Evolutionary conservation across 352 stramenopile species (phyloP).

Genomic region (Phytopythium montanum): DNA sequence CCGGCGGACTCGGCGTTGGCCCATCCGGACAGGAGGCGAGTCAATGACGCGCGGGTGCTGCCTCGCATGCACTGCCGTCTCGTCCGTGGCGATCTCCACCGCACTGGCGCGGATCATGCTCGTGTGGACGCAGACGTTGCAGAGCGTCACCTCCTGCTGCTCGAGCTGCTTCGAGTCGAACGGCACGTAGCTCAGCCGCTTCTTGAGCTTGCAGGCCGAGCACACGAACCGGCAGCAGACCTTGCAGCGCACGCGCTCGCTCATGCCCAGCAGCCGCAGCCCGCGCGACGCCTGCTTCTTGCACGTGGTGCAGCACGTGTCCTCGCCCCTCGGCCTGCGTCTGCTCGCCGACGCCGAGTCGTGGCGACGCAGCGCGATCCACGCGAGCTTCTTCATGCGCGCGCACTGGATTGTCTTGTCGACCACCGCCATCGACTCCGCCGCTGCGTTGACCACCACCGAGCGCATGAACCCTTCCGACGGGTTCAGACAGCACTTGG

Average conservation of each 20-base stretch:
- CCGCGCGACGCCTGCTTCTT: slow-evolving; percentile 21
- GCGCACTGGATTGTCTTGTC: slow-evolving; percentile 39
- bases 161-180: slow-evolving; percentile 17
- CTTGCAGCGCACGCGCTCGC: slow-evolving; percentile 21
- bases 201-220: slow-evolving; percentile 50
- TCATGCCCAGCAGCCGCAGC: slow-evolving; percentile 15
- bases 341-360: slow-evolving; percentile 12
- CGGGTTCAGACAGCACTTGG: slow-evolving; percentile 16
- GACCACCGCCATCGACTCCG: slow-evolving; percentile 27
- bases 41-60: slow-evolving; percentile 13
- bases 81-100: slow-evolving; percentile 30
- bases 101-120: slow-evolving; percentile 30
- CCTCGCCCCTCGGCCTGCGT: slow-evolving; percentile 2
- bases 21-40: slow-evolving; percentile 14
- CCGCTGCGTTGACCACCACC: slow-evolving; percentile 14
- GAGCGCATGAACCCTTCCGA: slow-evolving; percentile 16
- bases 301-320: slow-evolving; percentile 31
- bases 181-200: slow-evolving; percentile 28
- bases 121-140: slow-evolving; percentile 36
- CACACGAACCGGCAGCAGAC: slow-evolving; percentile 50
- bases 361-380: slow-evolving; percentile 32
- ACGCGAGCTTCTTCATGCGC: slow-evolving; percentile 69
- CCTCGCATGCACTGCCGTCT: slow-evolving; percentile 19
- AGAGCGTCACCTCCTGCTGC: slow-evolving; percentile 33
- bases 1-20: slow-evolving; percentile 3